These are phyloP conservation scores for Phlyctochytrium planicorne DNA, from an alignment of 192 early-diverging fungal genomes.

Conservation along the genomic window DNA sequence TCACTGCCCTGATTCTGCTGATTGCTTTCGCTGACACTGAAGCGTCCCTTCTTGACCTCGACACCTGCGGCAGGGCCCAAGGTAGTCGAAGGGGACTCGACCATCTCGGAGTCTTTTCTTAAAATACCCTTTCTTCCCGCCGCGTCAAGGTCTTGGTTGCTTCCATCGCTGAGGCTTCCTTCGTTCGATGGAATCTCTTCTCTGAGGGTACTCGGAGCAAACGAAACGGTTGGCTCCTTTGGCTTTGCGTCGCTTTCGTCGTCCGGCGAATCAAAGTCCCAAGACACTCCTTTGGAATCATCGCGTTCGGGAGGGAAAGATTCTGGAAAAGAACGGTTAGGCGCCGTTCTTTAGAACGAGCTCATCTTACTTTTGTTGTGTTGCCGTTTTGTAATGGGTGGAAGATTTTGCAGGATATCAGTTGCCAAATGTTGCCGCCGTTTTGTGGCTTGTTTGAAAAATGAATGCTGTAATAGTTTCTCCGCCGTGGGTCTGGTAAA, in stretches of 20 bases:
- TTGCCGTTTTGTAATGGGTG: conserved; percentile 67
- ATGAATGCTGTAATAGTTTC: conserved; percentile 72
- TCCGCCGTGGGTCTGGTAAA: conserved; percentile 69
- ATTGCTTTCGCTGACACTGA: conserved; percentile 57
- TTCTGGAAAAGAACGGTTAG: background rate
- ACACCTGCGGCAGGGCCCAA: conserved; percentile 2
- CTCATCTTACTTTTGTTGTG: conserved; percentile 48
- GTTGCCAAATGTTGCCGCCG: conserved; percentile 62
- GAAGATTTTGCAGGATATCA: conserved; percentile 56
- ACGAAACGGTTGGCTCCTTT: background rate
- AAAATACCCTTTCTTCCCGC: too few species aligned
- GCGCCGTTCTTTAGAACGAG: background rate
- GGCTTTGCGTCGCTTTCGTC: conserved; percentile 11
- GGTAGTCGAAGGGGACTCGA: conserved; percentile 4
- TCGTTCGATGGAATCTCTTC: too few species aligned
- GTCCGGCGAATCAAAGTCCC: conserved; percentile 57
- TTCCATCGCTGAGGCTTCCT: too few species aligned
- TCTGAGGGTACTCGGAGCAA: conserved; percentile 6
- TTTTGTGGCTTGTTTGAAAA: conserved; percentile 73
- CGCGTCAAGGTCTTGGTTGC: too few species aligned
- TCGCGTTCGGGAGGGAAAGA: conserved; percentile 19
- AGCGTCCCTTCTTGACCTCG: conserved; percentile 72
- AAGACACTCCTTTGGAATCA: conserved; percentile 51
- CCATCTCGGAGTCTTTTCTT: too few species aligned
- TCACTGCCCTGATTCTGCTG: conserved; percentile 9